A percentile compares a stretch with the other conserved stretches of the same genome.
Evolutionary conservation across 768 basidiomycete species (phyloP).

Genomic region (Pleurotus salmoneostramineus): DNA sequence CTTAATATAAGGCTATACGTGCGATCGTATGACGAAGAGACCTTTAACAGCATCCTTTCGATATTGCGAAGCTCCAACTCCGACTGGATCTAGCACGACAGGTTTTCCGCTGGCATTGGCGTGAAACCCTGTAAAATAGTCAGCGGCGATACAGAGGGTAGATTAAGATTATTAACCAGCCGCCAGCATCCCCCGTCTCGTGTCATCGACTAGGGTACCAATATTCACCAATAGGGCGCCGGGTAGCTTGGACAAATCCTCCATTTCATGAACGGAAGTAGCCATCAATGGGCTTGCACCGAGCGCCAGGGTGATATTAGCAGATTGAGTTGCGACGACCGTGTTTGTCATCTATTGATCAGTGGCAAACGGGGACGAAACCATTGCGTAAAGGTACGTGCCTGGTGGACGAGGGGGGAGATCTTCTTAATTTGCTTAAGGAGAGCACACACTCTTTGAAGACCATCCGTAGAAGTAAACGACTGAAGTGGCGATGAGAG

Average conservation of each 20-base stretch:
- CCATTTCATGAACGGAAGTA: slow-evolving; percentile 76
- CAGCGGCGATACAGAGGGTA: not conserved
- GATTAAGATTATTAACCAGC: slow-evolving; percentile 43
- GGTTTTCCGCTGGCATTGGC: slow-evolving; percentile 73
- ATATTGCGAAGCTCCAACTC: slow-evolving; percentile 77
- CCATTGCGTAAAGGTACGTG: slow-evolving; percentile 16
- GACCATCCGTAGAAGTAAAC: slow-evolving; percentile 14
- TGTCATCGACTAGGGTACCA: slow-evolving; percentile 62
- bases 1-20: not conserved
- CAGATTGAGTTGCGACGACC: slow-evolving; percentile 86
- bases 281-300: slow-evolving; percentile 96
- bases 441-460: slow-evolving; percentile 40
- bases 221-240: slow-evolving; percentile 82
- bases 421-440: slow-evolving; percentile 45
- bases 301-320: slow-evolving; percentile 84
- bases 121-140: slow-evolving; percentile 29
- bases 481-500: slow-evolving; percentile 12
- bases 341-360: slow-evolving; percentile 75
- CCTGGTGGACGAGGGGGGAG: slow-evolving; percentile 82
- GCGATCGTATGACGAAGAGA: slow-evolving; percentile 21
- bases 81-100: slow-evolving; percentile 89
- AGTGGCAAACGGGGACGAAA: not conserved
- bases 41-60: slow-evolving; percentile 60
- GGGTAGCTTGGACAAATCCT: slow-evolving; percentile 63
- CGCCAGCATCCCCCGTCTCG: slow-evolving; percentile 68